A percentile compares a stretch with the other conserved stretches of the same genome.
Evolutionary conservation across 805 yeast genomes (phyloP).

Genomic region (Hanseniaspora mollemarum): DNA sequence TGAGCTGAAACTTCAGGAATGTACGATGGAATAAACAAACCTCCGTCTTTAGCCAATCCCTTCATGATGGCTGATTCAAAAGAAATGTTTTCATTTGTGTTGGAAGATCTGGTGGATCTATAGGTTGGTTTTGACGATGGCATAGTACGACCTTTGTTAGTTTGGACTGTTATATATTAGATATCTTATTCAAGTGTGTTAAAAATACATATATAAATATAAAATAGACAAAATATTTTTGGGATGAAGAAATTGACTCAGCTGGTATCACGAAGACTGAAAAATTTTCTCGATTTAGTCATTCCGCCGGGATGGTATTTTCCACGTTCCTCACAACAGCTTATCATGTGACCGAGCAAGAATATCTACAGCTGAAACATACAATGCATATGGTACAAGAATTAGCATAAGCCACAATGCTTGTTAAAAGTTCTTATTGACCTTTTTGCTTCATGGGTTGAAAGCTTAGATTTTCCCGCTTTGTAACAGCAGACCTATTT

Average conservation of each 20-base stretch:
- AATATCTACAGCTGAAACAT: too few relatives aligned
- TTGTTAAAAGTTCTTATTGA: too few relatives aligned
- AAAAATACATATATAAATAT: too few relatives aligned
- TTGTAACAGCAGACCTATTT: slow-evolving; percentile 59
- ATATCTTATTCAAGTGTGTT: too few relatives aligned
- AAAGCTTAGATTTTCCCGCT: slow-evolving; percentile 26
- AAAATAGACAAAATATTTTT: neutral
- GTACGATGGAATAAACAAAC: slow-evolving; percentile 75
- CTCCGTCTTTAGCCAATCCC: slow-evolving; percentile 95
- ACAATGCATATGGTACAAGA: too few relatives aligned
- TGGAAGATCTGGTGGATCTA: slow-evolving; percentile 66
- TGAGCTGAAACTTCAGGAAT: slow-evolving; percentile 55
- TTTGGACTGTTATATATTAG: too few relatives aligned
- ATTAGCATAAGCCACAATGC: too few relatives aligned
- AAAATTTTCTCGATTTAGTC: neutral
- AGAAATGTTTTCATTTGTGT: slow-evolving; percentile 38
- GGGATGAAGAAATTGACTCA: neutral
- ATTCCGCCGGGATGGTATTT: too few relatives aligned
- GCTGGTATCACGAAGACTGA: neutral
- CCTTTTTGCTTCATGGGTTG: too few relatives aligned
- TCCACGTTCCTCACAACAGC: too few relatives aligned
- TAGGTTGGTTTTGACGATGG: slow-evolving; percentile 41
- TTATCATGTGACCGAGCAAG: too few relatives aligned
- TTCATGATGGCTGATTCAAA: slow-evolving; percentile 76
- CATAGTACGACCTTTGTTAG: too few relatives aligned